These are phyloP conservation scores for Epichloe brachyelytri DNA, from an alignment of 2,329 filamentous ascomycete species.

Conservation along the genomic window DNA sequence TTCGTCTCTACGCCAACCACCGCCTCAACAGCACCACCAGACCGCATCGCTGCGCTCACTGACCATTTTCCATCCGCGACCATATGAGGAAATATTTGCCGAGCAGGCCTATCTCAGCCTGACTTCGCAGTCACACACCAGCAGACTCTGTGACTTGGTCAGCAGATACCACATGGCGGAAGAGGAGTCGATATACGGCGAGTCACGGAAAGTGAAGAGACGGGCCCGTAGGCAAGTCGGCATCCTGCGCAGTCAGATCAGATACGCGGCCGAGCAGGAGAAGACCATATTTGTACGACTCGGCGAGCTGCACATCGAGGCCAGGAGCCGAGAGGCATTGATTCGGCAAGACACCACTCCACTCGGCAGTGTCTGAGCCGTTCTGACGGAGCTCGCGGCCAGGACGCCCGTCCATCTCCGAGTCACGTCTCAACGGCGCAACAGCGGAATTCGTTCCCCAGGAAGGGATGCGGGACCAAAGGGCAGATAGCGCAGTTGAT, in stretches of 20 bases:
- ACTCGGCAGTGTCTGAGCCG: background rate
- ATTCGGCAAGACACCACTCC: conserved; percentile 17
- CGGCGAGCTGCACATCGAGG: conserved; percentile 36
- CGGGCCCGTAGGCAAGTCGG: conserved; percentile 27
- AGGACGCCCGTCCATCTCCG: background rate
- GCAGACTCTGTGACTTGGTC: conserved; percentile 25
- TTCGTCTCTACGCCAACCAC: background rate
- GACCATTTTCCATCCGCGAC: conserved; percentile 22
- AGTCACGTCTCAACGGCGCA: conserved; percentile 14
- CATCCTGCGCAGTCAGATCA: conserved; percentile 29
- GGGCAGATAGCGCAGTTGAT: background rate
- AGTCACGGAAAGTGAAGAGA: conserved; percentile 15
- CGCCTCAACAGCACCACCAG: background rate
- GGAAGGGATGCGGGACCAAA: background rate
- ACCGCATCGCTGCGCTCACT: background rate
- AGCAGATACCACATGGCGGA: conserved; percentile 25
- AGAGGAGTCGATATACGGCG: conserved; percentile 14
- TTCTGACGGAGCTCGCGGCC: background rate
- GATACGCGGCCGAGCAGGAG: conserved; percentile 33
- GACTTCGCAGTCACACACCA: conserved; percentile 27
- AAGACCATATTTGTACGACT: conserved; percentile 30
- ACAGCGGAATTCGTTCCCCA: conserved; percentile 21
- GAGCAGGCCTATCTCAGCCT: conserved; percentile 34
- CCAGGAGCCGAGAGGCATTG: conserved; percentile 30
- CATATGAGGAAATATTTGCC: conserved; percentile 28